Conservation (phyloP, 495 filamentous ascomycete genomes). For the Tuber calosporum region DNA sequence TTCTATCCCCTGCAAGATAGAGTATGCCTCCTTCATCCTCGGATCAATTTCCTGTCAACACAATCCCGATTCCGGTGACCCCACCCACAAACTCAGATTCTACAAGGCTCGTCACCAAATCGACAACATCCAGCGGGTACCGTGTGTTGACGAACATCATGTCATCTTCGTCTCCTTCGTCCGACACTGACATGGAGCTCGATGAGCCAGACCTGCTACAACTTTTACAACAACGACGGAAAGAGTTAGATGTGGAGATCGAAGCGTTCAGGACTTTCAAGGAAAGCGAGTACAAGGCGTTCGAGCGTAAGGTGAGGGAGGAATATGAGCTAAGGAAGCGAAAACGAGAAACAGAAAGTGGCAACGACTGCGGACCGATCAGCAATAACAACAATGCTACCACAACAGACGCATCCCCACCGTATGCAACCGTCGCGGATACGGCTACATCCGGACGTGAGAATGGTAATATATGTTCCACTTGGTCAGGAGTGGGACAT, state of each 20-base stretch:
- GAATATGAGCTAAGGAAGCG: conserved; percentile 21
- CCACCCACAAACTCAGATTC: neutral
- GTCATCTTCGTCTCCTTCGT: conserved; percentile 5
- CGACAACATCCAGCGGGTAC: conserved; percentile 1
- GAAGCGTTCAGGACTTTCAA: conserved; percentile 35
- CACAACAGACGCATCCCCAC: conserved; percentile 16
- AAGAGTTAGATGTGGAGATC: conserved; percentile 40
- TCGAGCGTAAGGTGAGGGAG: conserved; percentile 29
- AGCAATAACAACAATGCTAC: conserved; percentile 12
- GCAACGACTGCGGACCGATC: conserved; percentile 11
- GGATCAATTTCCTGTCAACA: neutral
- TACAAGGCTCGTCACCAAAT: neutral
- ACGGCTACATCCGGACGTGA: conserved; percentile 12
- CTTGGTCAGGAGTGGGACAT: conserved; percentile 8
- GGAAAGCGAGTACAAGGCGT: conserved; percentile 35
- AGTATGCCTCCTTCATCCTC: neutral
- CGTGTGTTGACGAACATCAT: conserved; percentile 2
- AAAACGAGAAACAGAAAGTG: conserved; percentile 16
- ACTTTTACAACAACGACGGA: conserved; percentile 30
- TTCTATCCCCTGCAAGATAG: neutral
- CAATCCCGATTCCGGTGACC: neutral
- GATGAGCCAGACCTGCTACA: conserved; percentile 27
- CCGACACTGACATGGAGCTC: conserved; percentile 15
- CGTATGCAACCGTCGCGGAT: conserved; percentile 13
- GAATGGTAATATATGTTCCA: neutral